A percentile compares a stretch with the other conserved stretches of the same genome.
Conservation (phyloP, 495 filamentous ascomycete species). For the Penicillium pulvis region DNA sequence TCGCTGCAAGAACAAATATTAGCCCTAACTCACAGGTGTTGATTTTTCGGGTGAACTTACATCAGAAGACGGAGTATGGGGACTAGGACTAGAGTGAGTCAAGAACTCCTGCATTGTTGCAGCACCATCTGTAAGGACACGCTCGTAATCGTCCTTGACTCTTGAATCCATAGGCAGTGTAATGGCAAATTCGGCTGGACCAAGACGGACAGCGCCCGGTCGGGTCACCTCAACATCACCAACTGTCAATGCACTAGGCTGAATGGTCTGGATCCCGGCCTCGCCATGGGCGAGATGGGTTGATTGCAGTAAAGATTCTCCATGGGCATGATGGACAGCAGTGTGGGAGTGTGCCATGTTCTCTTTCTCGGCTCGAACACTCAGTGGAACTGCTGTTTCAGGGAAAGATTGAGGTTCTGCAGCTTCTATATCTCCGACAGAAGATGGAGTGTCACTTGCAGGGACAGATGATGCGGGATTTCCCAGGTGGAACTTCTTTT, state of each 20-base stretch:
- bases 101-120: slow-evolving; percentile 32
- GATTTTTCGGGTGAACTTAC: slow-evolving; percentile 14
- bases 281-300: slow-evolving; percentile 18
- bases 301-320: slow-evolving; percentile 26
- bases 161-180: slow-evolving; percentile 50
- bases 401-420: slow-evolving; percentile 29
- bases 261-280: slow-evolving; percentile 41
- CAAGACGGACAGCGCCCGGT: slow-evolving; percentile 45
- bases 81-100: slow-evolving; percentile 15
- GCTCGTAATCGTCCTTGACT: slow-evolving; percentile 47
- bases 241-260: slow-evolving; percentile 45
- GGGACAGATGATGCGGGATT: not conserved
- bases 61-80: slow-evolving; percentile 19
- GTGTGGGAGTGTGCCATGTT: slow-evolving; percentile 23
- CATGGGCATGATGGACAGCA: slow-evolving; percentile 24
- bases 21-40: not conserved
- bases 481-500: slow-evolving; percentile 8
- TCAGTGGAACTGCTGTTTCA: slow-evolving; percentile 40
- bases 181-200: slow-evolving; percentile 46
- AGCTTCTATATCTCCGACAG: slow-evolving; percentile 45
- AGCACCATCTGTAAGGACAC: slow-evolving; percentile 30
- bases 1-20: slow-evolving; percentile 17
- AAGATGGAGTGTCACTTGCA: slow-evolving; percentile 40
- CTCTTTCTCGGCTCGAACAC: slow-evolving; percentile 37
- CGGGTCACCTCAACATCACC: slow-evolving; percentile 26